Percentiles rank a stretch among this genome's conserved stretches.
phyloP scores from a whole-genome alignment of 1,284 basidiomycete species.

The Bjerkandera adusta region DNA sequence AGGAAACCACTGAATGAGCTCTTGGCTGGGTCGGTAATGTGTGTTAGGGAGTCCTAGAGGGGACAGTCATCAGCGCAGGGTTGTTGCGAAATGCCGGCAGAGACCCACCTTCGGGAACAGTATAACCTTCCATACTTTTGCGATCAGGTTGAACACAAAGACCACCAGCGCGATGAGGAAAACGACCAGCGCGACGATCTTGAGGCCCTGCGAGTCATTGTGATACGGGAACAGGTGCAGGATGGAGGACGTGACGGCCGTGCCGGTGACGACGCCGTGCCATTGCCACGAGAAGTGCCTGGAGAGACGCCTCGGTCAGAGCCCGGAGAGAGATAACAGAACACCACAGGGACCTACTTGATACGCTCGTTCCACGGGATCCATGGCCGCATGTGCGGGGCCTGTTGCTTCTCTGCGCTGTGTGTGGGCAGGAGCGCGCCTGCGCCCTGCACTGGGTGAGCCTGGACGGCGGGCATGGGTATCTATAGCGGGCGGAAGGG shows the following conservation, averaged over 20 bases:
- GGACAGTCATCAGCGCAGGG: not conserved
- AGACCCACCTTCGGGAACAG: slow-evolving; percentile 37
- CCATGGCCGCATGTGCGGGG: not conserved
- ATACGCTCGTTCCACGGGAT: slow-evolving; percentile 16
- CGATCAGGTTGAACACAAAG: slow-evolving; percentile 46
- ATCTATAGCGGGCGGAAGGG: not conserved
- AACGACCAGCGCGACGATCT: slow-evolving; percentile 19
- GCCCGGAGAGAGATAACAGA: not conserved
- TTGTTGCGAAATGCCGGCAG: not conserved
- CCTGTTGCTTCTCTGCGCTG: not conserved
- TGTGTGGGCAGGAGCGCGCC: slow-evolving; percentile 2
- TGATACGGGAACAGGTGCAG: slow-evolving; percentile 37
- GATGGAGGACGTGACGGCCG: slow-evolving; percentile 31
- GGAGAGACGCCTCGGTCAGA: not conserved
- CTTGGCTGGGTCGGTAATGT: slow-evolving; percentile 43
- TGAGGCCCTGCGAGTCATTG: slow-evolving; percentile 18
- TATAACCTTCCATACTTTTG: slow-evolving; percentile 39
- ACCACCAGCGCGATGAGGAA: slow-evolving; percentile 31
- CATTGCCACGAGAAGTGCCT: slow-evolving; percentile 41
- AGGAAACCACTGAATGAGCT: slow-evolving; percentile 54
- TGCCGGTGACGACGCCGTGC: slow-evolving; percentile 39
- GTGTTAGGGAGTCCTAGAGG: slow-evolving; percentile 2
- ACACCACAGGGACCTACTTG: slow-evolving; percentile 9
- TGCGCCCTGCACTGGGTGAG: not conserved
- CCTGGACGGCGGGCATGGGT: not conserved